Evolutionary conservation across 1,284 basidiomycete species (phyloP), one percentile per base, ranked within the genome.

Genomic region (Cryptococcus deneoformans): DNA sequence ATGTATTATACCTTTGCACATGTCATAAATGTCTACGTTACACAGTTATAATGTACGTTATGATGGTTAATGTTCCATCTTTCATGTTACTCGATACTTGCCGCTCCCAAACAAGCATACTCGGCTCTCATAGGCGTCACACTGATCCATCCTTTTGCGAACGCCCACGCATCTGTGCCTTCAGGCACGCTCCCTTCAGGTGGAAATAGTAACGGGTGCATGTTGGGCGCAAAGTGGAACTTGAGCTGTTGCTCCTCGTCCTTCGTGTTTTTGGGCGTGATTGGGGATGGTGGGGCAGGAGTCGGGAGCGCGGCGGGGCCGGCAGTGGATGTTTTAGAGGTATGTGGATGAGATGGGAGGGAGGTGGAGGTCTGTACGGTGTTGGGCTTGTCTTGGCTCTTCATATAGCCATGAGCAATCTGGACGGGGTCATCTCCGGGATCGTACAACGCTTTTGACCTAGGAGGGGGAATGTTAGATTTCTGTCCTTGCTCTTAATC

Each of bases 171-270:
- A 76, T 95, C 92, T 8, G 87, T 86, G 2, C 89, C 90, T 43
- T 84, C 79, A 0, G 90, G 88, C 20, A 93, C 72, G 8, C 76
- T 75, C 1, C 82, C 80, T 29, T 80, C 61, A 16, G 81, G 73
- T 0, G 90, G 89, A 48, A 81, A 82, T 54, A 95, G 82, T 20
- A 95, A 78, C 7, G 80, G 80, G 11, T 78, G 78, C 79, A 94
- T 85, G 52, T 90, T 86, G 12, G 93, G 92, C 29, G 85, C 81
- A 71, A 91, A 96, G 70, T 85, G 85, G 81, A 95, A 96, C 37
- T 82, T 77, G 52, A 94, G 80, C 57, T 59, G 70, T 16, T 58
- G 14, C 10, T 35, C 35, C 36, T 49, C 49, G 35, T 52, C 20
- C 40, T 35, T 14, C 40, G 44, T 37, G 10, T 54, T 46, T 42